phyloP scores from a whole-genome alignment of 768 basidiomycete genomes.

The Polyporus arcularius region DNA sequence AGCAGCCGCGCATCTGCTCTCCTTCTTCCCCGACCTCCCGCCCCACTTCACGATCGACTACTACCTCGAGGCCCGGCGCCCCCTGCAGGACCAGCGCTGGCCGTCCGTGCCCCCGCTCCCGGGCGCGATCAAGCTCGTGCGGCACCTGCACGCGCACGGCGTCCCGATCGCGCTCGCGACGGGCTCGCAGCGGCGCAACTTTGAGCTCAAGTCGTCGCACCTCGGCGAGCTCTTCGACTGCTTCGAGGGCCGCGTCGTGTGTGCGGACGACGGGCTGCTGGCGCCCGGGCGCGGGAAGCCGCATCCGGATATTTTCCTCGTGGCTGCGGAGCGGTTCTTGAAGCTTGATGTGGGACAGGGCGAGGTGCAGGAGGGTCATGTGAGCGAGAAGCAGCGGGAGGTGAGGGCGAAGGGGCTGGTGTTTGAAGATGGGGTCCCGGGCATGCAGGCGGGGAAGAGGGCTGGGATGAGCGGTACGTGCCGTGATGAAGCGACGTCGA shows the following conservation, averaged over 20 bases:
- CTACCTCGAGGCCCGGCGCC: constrained; percentile 58
- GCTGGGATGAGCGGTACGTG: constrained; percentile 82
- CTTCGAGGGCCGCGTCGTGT: constrained; percentile 68
- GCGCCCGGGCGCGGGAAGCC: constrained; percentile 63
- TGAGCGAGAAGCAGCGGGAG: constrained; percentile 36
- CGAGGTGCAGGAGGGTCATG: constrained; percentile 35
- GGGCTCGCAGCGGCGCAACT: constrained; percentile 66
- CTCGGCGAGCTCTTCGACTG: constrained; percentile 67
- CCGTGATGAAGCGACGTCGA: background rate
- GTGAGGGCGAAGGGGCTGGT: constrained; percentile 70
- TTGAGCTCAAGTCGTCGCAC: constrained; percentile 66
- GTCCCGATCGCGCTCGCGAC: constrained; percentile 86
- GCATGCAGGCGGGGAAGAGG: constrained; percentile 77
- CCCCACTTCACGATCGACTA: constrained; percentile 52
- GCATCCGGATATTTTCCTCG: constrained; percentile 77
- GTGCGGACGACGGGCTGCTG: constrained; percentile 67
- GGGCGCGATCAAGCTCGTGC: constrained; percentile 67
- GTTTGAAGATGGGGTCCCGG: constrained; percentile 80
- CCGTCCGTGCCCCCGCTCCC: constrained; percentile 72
- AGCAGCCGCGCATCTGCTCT: constrained; percentile 67
- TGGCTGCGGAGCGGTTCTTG: constrained; percentile 63
- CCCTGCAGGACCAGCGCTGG: constrained; percentile 65
- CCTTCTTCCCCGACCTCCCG: constrained; percentile 74
- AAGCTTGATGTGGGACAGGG: constrained; percentile 53
- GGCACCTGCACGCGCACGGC: constrained; percentile 63